Conservation (phyloP, 1,139 yeast genomes). For the Magnusiomyces magnusii region DNA sequence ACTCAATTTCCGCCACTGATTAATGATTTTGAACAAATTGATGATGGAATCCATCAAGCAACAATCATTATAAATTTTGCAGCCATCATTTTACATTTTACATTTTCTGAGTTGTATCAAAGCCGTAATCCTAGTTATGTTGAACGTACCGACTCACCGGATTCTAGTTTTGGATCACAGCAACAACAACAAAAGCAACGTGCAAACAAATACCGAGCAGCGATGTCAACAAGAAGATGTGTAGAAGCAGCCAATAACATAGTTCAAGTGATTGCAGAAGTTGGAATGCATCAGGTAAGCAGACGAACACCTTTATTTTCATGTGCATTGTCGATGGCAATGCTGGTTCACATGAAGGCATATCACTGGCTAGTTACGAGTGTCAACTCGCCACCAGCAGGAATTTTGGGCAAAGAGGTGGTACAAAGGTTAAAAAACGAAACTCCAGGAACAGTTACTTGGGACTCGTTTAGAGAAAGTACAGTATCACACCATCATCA, state of each 20-base stretch:
- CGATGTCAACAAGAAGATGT: constrained; percentile 14
- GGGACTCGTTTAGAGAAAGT: neutral
- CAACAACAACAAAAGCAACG: constrained; percentile 6
- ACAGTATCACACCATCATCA: neutral
- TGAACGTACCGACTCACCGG: constrained; percentile 15
- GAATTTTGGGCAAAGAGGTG: neutral
- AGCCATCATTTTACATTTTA: constrained; percentile 15
- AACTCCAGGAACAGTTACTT: neutral
- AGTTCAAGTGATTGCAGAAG: constrained; percentile 13
- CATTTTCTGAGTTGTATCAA: constrained; percentile 16
- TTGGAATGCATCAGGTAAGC: constrained; percentile 11
- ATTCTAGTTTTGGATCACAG: neutral
- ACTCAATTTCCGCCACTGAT: constrained; percentile 12
- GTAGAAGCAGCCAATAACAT: constrained; percentile 16
- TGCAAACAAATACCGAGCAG: constrained; percentile 7
- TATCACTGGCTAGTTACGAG: constrained; percentile 16
- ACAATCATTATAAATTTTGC: constrained; percentile 16
- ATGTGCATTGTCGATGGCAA: constrained; percentile 16
- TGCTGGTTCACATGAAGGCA: constrained; percentile 18
- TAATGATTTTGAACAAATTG: constrained; percentile 13
- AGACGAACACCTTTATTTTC: constrained; percentile 14
- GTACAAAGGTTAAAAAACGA: neutral
- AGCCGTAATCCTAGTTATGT: constrained; percentile 16
- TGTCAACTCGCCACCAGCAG: neutral
- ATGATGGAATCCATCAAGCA: constrained; percentile 17